These are phyloP conservation scores for Populus davidiana DNA, from an alignment of 345 rosid species.

Conservation along the genomic window DNA sequence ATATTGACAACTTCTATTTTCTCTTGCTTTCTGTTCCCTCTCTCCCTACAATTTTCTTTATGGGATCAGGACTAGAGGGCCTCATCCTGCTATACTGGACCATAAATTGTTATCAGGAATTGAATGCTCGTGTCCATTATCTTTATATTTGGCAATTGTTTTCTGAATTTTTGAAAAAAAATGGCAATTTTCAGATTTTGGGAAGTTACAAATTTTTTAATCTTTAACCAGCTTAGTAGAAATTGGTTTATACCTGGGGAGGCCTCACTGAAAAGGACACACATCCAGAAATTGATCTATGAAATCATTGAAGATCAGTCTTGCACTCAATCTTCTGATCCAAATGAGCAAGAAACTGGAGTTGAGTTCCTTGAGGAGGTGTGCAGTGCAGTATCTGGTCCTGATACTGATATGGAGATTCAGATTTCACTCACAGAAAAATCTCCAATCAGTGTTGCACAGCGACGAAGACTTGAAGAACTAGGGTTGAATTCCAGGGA, in stretches of 20 bases:
- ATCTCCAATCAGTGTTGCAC: neutral
- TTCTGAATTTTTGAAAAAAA: too few species aligned
- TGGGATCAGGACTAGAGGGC: neutral
- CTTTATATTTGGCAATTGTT: neutral
- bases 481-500: constrained; percentile 1
- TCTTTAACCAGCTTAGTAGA: constrained; percentile 56
- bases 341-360: constrained; percentile 35
- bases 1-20: neutral
- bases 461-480: neutral
- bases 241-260: constrained; percentile 87
- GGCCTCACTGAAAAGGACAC: constrained; percentile 80
- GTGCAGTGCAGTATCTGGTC: constrained; percentile 34
- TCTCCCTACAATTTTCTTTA: neutral
- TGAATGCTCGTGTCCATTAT: neutral
- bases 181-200: neutral
- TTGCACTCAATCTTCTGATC: constrained; percentile 36
- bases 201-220: neutral
- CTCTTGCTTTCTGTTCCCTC: neutral
- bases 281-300: constrained; percentile 65
- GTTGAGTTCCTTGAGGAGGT: constrained; percentile 38
- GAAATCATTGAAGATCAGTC: constrained; percentile 60
- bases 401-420: constrained; percentile 45
- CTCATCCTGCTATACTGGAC: neutral
- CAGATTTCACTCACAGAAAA: constrained; percentile 9
- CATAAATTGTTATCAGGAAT: neutral